Evolutionary conservation across 495 filamentous ascomycete genomes (phyloP).

Genomic region (Hyaloscypha bicolor): DNA sequence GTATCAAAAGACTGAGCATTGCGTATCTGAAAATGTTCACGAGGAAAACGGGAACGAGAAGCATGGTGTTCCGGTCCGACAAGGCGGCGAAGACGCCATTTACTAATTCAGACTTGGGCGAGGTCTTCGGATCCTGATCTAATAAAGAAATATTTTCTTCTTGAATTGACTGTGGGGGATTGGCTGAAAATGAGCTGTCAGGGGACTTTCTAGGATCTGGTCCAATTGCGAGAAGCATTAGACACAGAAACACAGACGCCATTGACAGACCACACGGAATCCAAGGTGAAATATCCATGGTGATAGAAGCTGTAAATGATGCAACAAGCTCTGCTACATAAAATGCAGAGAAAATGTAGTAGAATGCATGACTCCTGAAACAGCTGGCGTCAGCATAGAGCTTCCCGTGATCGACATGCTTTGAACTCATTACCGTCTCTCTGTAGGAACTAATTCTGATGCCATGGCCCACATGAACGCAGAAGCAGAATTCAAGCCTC

Average conservation of each 20-base stretch:
- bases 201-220: conserved; percentile 13
- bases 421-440: conserved; percentile 15
- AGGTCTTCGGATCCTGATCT: neutral
- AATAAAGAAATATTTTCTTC: neutral
- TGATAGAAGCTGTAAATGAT: conserved; percentile 26
- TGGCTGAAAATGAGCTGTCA: neutral
- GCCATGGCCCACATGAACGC: conserved; percentile 36
- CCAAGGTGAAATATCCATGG: conserved; percentile 33
- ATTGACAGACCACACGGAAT: conserved; percentile 27
- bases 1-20: conserved; percentile 31
- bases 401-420: too few relatives aligned
- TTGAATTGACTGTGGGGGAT: neutral
- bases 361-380: conserved; percentile 29
- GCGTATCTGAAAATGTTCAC: conserved; percentile 32
- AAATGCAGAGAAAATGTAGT: conserved; percentile 35
- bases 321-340: conserved; percentile 30
- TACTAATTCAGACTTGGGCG: conserved; percentile 7
- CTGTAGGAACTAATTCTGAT: conserved; percentile 24
- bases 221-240: conserved; percentile 21
- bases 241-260: conserved; percentile 17
- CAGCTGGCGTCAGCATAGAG: neutral
- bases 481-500: conserved; percentile 29
- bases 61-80: conserved; percentile 14
- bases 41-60: conserved; percentile 30
- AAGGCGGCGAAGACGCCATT: conserved; percentile 9